Evolutionary conservation across 2,329 filamentous ascomycete species (phyloP).

Genomic region (Fonsecaea multimorphosa): DNA sequence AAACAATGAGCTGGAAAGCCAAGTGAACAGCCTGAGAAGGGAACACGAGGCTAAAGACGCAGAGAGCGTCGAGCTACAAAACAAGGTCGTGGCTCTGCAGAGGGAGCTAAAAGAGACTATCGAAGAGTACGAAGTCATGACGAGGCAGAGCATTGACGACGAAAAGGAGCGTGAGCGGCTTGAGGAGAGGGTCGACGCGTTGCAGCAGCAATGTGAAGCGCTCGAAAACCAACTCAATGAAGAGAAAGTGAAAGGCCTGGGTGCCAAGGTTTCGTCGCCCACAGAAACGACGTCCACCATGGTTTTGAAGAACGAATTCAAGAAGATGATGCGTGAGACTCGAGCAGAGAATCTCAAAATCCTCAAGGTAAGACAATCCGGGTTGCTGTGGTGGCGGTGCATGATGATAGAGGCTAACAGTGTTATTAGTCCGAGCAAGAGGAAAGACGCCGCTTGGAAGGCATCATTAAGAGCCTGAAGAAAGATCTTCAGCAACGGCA

Average conservation of each 20-base stretch:
- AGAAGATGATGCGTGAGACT: conserved; percentile 79
- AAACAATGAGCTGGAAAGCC: conserved; percentile 55
- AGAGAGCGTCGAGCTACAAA: conserved; percentile 47
- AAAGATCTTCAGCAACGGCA: conserved; percentile 47
- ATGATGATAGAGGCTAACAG: conserved; percentile 16
- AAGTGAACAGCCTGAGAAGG: conserved; percentile 53
- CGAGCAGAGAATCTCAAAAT: conserved; percentile 69
- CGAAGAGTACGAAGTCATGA: conserved; percentile 72
- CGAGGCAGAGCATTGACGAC: conserved; percentile 71
- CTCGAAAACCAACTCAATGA: conserved; percentile 70
- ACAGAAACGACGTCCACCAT: conserved; percentile 69
- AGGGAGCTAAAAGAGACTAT: conserved; percentile 71
- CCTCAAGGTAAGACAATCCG: conserved; percentile 62
- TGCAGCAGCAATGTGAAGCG: conserved; percentile 68
- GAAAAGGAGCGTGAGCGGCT: conserved; percentile 72
- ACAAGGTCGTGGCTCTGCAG: conserved; percentile 63
- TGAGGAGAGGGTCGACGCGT: conserved; percentile 66
- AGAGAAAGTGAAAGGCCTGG: conserved; percentile 70
- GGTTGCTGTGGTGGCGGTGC: neutral
- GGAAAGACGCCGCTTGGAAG: conserved; percentile 71
- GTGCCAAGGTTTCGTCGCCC: conserved; percentile 54
- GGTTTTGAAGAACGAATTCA: conserved; percentile 75
- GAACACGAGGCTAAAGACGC: conserved; percentile 41
- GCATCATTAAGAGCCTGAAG: conserved; percentile 60
- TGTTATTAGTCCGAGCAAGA: conserved; percentile 69